Conservation (phyloP, 371 early-diverging fungal species). For the Apophysomyces ossiformis region DNA sequence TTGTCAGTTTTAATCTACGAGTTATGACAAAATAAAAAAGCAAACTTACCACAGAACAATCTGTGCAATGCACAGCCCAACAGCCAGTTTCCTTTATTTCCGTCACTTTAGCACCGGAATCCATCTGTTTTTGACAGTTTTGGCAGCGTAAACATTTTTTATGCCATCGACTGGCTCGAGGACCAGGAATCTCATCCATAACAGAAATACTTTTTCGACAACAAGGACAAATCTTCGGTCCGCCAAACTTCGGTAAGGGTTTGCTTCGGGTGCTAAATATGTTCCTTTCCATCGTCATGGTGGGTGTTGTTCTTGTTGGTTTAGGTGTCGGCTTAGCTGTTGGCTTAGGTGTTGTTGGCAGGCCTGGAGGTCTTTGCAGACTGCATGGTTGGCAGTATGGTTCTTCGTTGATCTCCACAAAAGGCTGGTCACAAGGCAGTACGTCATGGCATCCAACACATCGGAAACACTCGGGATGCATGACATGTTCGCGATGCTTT, state of each 20-base stretch:
- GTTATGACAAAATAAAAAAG: slow-evolving; percentile 18
- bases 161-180: slow-evolving; percentile 63
- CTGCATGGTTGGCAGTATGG: slow-evolving; percentile 63
- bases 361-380: slow-evolving; percentile 17
- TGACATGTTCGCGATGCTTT: slow-evolving; percentile 50
- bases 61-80: slow-evolving; percentile 55
- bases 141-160: slow-evolving; percentile 62
- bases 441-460: slow-evolving; percentile 56
- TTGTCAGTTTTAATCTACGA: background rate
- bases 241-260: slow-evolving; percentile 56
- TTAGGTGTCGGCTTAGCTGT: too few species aligned
- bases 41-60: slow-evolving; percentile 32
- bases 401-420: slow-evolving; percentile 56
- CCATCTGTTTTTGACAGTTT: slow-evolving; percentile 59
- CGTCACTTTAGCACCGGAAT: slow-evolving; percentile 57
- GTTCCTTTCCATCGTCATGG: slow-evolving; percentile 9
- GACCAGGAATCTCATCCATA: slow-evolving; percentile 63
- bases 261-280: slow-evolving; percentile 14
- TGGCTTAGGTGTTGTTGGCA: slow-evolving; percentile 6
- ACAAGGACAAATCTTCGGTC: slow-evolving; percentile 57
- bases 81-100: slow-evolving; percentile 35
- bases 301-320: slow-evolving; percentile 5
- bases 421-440: slow-evolving; percentile 58
- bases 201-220: slow-evolving; percentile 55
- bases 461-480: slow-evolving; percentile 50